Base-by-base conservation (phyloP, 768 basidiomycete species). In the Hortiboletus flavorubellus region DNA sequence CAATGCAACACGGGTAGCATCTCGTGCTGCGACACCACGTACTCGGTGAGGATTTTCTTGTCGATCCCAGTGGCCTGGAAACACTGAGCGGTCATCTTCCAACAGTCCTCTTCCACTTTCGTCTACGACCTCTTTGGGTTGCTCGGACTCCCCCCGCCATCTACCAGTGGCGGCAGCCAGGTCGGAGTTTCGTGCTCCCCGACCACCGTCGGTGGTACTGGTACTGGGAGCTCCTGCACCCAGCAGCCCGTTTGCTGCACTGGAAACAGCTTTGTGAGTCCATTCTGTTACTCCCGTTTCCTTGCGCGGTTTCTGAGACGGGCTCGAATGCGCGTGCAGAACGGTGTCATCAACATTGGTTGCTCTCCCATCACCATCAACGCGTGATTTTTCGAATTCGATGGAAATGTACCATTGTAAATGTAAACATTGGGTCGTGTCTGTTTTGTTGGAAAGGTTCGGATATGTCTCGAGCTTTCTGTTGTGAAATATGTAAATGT, bases 1-100 rank as follows among this genome's bases (percentile, higher is more conserved):
- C 1, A 64, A 16, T 81, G 80, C 67, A 72, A 72, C 63, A 72
- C 75, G 33, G 80, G 79, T 4, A 44, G 63, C 18, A 48, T 76
- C 26, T 43, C 48, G 18, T 64, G 55, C 52, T 60, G 49, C 31
- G 7, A n/a, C 23, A 48, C 33, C 23, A 7, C 37, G 15, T 37
- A 15, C 14, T 14, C 33, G 18, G 49, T 51, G 43, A 51, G 49
- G 35, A 4, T 39, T 15, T 14, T 40, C 11, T 51, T 30, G 18
- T 11, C 4, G 21, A 46, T 3, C 3, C n/a, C 11, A 8, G 5
- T 16, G 35, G 50, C 10, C 14, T 11, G 16, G 8, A 42, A 30
- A 38, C 2, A 9, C 38, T 40, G 16, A 41, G 9, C 5, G 31
- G 26, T 9, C 7, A n/a, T n/a, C 29, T 35, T 34, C 8, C n/a